A percentile compares a stretch with the other conserved stretches of the same genome.
Conservation (phyloP, 2,329 filamentous ascomycete genomes). For the Botrytis aclada region DNA sequence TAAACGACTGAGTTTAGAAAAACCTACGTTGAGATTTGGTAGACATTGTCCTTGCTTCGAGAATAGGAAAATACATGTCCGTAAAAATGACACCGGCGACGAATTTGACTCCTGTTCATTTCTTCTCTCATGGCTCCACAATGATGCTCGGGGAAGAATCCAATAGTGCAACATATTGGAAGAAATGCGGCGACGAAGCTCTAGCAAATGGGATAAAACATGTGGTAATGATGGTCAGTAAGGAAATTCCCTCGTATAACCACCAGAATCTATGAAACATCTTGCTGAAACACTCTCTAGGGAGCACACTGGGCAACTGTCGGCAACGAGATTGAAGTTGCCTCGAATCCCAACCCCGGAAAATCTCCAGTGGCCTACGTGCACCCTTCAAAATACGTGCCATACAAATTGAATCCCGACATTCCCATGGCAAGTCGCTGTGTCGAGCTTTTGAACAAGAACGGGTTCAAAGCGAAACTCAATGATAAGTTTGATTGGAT, state of each 20-base stretch:
- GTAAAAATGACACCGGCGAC: not conserved
- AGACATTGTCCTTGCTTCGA: not conserved
- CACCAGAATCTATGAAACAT: not conserved
- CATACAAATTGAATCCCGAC: constrained; percentile 61
- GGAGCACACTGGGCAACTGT: constrained; percentile 64
- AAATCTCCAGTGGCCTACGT: constrained; percentile 67
- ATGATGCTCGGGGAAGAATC: constrained; percentile 69
- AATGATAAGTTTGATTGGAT: constrained; percentile 66
- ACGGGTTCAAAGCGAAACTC: constrained; percentile 52
- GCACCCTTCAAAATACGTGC: constrained; percentile 57
- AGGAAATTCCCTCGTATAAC: not conserved
- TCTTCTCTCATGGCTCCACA: constrained; percentile 66
- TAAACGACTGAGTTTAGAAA: not conserved
- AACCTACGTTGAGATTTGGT: not conserved
- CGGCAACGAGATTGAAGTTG: constrained; percentile 56
- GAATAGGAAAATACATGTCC: no score
- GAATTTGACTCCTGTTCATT: constrained; percentile 28
- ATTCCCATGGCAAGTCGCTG: constrained; percentile 50
- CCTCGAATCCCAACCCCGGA: constrained; percentile 55
- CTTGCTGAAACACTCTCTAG: constrained; percentile 36
- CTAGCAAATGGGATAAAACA: constrained; percentile 58
- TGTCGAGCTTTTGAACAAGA: constrained; percentile 47
- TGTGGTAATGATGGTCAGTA: constrained; percentile 61
- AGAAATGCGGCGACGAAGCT: constrained; percentile 60
- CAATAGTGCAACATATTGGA: constrained; percentile 62